These are phyloP conservation scores for Mycena filopes DNA, from an alignment of 768 basidiomycete species.

Conservation along the genomic window DNA sequence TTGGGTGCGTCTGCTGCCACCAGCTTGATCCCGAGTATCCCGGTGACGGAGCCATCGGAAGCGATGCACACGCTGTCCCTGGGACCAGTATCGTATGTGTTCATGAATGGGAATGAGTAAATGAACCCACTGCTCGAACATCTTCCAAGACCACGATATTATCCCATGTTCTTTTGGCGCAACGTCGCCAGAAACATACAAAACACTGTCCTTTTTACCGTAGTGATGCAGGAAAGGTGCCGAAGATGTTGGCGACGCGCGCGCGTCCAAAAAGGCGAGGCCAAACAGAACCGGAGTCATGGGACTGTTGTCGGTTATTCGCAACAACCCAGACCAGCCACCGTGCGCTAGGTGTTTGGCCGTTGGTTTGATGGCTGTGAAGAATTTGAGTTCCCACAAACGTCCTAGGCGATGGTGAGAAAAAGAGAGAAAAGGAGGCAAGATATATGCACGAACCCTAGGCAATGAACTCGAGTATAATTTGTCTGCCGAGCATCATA, in stretches of 20 bases:
- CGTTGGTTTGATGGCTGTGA: slow-evolving; percentile 7
- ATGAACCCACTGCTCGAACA: background rate
- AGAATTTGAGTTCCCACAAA: slow-evolving; percentile 14
- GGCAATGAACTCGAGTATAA: slow-evolving; percentile 21
- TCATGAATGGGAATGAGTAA: background rate
- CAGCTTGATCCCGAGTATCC: slow-evolving; percentile 13
- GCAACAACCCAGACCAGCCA: slow-evolving; percentile 1
- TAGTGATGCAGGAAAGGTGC: background rate
- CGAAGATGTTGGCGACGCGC: background rate
- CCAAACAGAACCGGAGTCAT: slow-evolving; percentile 4
- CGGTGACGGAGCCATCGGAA: slow-evolving; percentile 10
- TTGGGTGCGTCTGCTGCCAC: background rate
- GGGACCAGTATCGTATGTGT: background rate
- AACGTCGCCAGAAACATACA: background rate
- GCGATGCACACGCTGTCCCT: slow-evolving; percentile 15
- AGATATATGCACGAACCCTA: slow-evolving; percentile 3
- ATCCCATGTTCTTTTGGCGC: background rate
- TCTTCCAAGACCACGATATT: slow-evolving; percentile 1
- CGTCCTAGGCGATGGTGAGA: background rate
- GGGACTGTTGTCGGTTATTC: slow-evolving; percentile 1
- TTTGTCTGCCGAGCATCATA: slow-evolving; percentile 2
- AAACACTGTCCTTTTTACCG: background rate
- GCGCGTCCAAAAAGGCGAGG: slow-evolving; percentile 3
- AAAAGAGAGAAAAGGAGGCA: background rate
- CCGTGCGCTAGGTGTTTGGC: slow-evolving; percentile 3